phyloP scores from a whole-genome alignment of 2,329 filamentous ascomycete genomes.

The Trichoderma atrobrunneum region DNA sequence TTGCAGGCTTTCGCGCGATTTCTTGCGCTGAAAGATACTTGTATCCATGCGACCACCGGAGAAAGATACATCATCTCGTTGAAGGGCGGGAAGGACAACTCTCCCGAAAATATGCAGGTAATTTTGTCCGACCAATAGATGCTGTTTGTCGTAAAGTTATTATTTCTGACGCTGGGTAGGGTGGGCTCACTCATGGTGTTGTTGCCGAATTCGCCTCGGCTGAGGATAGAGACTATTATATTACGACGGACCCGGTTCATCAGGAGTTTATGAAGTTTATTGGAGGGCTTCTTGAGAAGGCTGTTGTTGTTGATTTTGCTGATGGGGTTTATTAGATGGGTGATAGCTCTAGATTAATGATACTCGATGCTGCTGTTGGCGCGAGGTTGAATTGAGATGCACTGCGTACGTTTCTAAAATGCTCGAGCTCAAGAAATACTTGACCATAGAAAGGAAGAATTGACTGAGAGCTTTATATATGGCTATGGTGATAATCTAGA shows the following conservation, averaged over 20 bases:
- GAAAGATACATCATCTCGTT: constrained; percentile 58
- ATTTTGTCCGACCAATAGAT: not conserved
- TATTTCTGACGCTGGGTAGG: not conserved
- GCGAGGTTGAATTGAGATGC: not conserved
- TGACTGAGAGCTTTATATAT: not conserved
- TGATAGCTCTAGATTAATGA: fast-evolving
- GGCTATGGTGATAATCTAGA: not conserved
- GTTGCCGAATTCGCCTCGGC: not conserved
- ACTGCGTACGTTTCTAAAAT: not conserved
- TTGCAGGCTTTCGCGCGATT: constrained; percentile 33
- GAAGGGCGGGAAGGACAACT: constrained; percentile 60
- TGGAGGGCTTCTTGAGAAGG: not conserved
- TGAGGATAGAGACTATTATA: constrained; percentile 10
- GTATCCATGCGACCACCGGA: constrained; percentile 58
- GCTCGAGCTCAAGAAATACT: not conserved
- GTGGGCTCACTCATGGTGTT: constrained; percentile 2
- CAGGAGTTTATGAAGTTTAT: not conserved
- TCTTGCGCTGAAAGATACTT: constrained; percentile 54
- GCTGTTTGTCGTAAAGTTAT: too few relatives aligned
- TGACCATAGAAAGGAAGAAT: not conserved
- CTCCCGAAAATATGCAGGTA: constrained; percentile 43
- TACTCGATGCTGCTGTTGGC: not conserved
- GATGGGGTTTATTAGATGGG: not conserved
- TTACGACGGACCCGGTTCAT: not conserved
- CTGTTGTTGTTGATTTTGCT: not conserved